Evolutionary conservation across 2,329 filamentous ascomycete species (phyloP), one percentile per base, ranked within the genome.

Genomic region (Colletotrichum sp.): DNA sequence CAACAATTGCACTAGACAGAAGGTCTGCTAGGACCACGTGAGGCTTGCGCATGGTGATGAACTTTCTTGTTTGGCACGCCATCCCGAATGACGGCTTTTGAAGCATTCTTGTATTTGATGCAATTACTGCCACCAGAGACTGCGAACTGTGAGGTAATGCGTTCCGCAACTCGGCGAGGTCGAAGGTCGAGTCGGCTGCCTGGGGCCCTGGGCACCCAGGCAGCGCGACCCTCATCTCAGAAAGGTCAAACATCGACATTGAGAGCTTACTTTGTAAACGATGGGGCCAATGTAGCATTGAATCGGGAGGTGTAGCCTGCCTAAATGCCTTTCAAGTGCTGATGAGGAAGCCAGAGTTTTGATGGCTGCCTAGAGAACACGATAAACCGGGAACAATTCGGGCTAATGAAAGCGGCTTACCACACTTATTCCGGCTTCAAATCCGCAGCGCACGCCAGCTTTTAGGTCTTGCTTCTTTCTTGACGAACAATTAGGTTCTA

Each of bases 41-140:
- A n/a, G 39, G 39, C 39, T n/a, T 44, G 39, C 16, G 39, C 16
- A 44, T 3, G 8, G 19, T 44, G 19, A n/a, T 19, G 0, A 44
- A 6, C 8, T n/a, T n/a, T n/a, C 19, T n/a, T n/a, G 8, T 11
- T 44, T 4, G 39, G 39, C 39, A 2, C 3, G 2, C 39, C 5
- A 44, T 44, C 5, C 9, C 39, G 8, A 6, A n/a, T 44, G 19
- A 44, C 9, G 19, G 11, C 39, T 44, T 19, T 44, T 44, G 39
- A 0, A n/a, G 3, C 1, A 6, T 11, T 44, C 19, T n/a, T 6
- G 19, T 44, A 44, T 44, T 11, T 44, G 39, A 44, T 44, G 11
- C 5, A 3, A 1, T n/a, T 44, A 0, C 5, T n/a, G 3, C 19
- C 39, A n/a, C 8, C 5, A 1, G 5, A 44, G 19, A n/a, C 39